A percentile compares a stretch with the other conserved stretches of the same genome.
Evolutionary conservation across 2,329 filamentous ascomycete genomes (phyloP).

Genomic region (Cladosporium sp.): DNA sequence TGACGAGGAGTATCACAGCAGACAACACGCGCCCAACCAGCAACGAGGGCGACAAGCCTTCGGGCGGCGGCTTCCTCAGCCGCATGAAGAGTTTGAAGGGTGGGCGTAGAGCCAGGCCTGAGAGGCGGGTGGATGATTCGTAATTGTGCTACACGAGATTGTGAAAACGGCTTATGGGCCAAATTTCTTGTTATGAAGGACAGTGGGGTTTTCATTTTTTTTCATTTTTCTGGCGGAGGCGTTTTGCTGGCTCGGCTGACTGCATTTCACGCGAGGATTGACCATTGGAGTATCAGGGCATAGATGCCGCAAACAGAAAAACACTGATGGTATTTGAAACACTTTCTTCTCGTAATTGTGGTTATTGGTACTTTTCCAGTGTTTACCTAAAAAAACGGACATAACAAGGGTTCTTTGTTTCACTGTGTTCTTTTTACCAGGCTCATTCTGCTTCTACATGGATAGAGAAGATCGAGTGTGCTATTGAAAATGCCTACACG

Average conservation of each 20-base stretch:
- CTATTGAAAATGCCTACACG: too few relatives aligned
- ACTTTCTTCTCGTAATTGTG: too few relatives aligned
- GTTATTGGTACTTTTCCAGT: too few relatives aligned
- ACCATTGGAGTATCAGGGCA: background rate
- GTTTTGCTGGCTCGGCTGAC: too few relatives aligned
- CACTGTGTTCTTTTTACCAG: too few relatives aligned
- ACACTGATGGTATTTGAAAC: background rate
- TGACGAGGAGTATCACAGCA: constrained; percentile 61
- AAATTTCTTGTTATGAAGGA: too few relatives aligned
- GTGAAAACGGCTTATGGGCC: too few relatives aligned
- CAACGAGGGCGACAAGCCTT: constrained; percentile 11
- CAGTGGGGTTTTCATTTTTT: background rate
- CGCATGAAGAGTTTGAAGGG: constrained; percentile 81
- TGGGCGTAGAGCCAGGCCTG: constrained; percentile 47
- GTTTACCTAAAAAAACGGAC: too few relatives aligned
- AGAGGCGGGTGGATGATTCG: constrained; percentile 16
- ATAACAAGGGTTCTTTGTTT: too few relatives aligned
- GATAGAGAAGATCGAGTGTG: too few relatives aligned
- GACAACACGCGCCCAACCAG: constrained; percentile 8
- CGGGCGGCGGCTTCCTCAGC: constrained; percentile 59
- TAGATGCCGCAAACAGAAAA: background rate
- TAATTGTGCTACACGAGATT: too few relatives aligned
- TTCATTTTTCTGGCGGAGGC: background rate
- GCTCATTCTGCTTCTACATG: too few relatives aligned
- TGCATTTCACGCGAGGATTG: background rate